Conservation (phyloP, 495 filamentous ascomycete species). For the Aspergillus leporis region DNA sequence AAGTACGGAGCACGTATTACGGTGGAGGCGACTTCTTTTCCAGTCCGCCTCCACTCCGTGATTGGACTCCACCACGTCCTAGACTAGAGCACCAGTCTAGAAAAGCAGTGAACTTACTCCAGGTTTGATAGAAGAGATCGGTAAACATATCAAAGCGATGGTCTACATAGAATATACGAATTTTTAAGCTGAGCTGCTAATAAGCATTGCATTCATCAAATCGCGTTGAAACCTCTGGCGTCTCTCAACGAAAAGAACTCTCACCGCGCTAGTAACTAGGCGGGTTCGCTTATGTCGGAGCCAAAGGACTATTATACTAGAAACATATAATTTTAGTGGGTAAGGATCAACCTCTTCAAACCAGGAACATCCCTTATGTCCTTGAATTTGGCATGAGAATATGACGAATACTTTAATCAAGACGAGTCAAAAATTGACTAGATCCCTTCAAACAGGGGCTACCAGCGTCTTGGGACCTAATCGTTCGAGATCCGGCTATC, state of each 20-base stretch:
- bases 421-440: too few relatives aligned
- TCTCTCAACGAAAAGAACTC: background rate
- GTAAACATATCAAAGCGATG: background rate
- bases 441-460: too few relatives aligned
- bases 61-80: background rate
- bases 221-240: too few relatives aligned
- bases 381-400: background rate
- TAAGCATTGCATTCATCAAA: background rate
- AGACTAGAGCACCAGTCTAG: background rate
- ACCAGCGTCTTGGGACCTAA: too few relatives aligned
- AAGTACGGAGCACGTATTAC: background rate
- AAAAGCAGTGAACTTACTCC: background rate
- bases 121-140: background rate
- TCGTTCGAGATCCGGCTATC: too few relatives aligned
- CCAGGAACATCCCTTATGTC: background rate
- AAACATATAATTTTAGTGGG: background rate
- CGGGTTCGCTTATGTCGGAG: background rate
- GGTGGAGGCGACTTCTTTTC: background rate
- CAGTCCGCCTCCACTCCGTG: background rate
- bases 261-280: background rate
- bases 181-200: background rate
- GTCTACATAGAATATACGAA: background rate
- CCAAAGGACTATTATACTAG: background rate
- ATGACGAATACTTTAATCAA: too few relatives aligned
- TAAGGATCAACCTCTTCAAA: background rate